Evolutionary conservation across 2,329 filamentous ascomycete species (phyloP).

Genomic region (Xylaria sp.): DNA sequence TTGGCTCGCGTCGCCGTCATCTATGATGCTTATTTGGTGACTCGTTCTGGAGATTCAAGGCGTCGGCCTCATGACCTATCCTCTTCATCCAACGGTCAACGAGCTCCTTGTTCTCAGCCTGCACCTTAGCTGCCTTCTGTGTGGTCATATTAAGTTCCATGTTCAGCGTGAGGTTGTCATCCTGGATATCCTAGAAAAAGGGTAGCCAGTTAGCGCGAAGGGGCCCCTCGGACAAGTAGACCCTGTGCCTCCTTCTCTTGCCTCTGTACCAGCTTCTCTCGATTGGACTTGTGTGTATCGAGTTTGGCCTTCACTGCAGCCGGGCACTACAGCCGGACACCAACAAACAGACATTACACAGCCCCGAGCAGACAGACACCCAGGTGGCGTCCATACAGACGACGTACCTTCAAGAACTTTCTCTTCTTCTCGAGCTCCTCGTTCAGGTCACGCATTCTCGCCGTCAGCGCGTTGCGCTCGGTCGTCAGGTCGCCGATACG

Average conservation of each 20-base stretch:
- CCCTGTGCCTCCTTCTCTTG: background rate
- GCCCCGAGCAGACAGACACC: slow-evolving; percentile 6
- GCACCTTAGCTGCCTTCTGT: slow-evolving; percentile 75
- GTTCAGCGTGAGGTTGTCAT: slow-evolving; percentile 89
- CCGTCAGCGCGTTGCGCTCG: slow-evolving; percentile 69
- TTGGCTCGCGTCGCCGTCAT: slow-evolving; percentile 35
- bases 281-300: background rate
- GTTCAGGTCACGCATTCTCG: slow-evolving; percentile 80
- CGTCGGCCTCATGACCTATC: slow-evolving; percentile 86
- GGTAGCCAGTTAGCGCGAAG: slow-evolving; percentile 15
- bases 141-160: slow-evolving; percentile 89
- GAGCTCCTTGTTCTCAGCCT: slow-evolving; percentile 86
- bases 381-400: background rate
- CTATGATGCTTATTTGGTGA: slow-evolving; percentile 47
- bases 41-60: slow-evolving; percentile 78
- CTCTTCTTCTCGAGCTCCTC: slow-evolving; percentile 87
- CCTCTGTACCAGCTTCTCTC: background rate
- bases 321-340: background rate
- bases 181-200: slow-evolving; percentile 76
- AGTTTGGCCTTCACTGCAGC: background rate
- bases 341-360: slow-evolving; percentile 4
- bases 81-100: slow-evolving; percentile 91
- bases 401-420: slow-evolving; percentile 77
- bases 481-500: slow-evolving; percentile 69
- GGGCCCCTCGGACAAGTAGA: background rate